These are phyloP conservation scores for Conticribra weissflogii DNA, from an alignment of 108 stramenopile genomes.

Conservation along the genomic window DNA sequence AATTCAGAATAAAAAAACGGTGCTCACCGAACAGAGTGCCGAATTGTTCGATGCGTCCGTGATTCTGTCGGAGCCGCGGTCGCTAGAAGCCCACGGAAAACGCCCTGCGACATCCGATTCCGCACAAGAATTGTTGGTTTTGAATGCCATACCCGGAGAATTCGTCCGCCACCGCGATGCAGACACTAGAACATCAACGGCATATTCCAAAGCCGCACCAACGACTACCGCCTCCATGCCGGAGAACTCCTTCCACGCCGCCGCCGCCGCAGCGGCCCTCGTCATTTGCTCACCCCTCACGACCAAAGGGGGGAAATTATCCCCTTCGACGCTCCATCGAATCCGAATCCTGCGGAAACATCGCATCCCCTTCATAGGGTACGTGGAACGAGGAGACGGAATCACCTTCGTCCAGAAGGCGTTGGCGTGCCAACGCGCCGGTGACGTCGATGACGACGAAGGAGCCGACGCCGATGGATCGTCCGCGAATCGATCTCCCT, in stretches of 20 bases:
- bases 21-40: slow-evolving; percentile 25
- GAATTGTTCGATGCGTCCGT: slow-evolving; percentile 41
- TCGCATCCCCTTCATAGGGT: slow-evolving; percentile 48
- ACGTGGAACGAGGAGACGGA: slow-evolving; percentile 80
- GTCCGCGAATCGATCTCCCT: slow-evolving; percentile 8
- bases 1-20: slow-evolving; percentile 18
- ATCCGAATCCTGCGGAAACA: slow-evolving; percentile 17
- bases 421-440: slow-evolving; percentile 67
- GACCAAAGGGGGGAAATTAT: slow-evolving; percentile 40
- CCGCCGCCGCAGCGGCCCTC: slow-evolving; percentile 10
- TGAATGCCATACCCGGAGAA: slow-evolving; percentile 37
- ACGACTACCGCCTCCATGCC: no score
- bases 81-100: slow-evolving; percentile 14
- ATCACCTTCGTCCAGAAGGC: slow-evolving; percentile 83
- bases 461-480: no score
- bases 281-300: slow-evolving; percentile 44
- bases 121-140: background rate
- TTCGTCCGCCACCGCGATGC: slow-evolving; percentile 22
- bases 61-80: slow-evolving; percentile 7
- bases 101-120: background rate
- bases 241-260: slow-evolving; percentile 24
- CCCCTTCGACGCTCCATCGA: slow-evolving; percentile 23
- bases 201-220: no score
- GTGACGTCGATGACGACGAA: slow-evolving; percentile 19
- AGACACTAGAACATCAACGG: no score